Conservation (phyloP, 495 filamentous ascomycete genomes). For the Physcia stellaris region DNA sequence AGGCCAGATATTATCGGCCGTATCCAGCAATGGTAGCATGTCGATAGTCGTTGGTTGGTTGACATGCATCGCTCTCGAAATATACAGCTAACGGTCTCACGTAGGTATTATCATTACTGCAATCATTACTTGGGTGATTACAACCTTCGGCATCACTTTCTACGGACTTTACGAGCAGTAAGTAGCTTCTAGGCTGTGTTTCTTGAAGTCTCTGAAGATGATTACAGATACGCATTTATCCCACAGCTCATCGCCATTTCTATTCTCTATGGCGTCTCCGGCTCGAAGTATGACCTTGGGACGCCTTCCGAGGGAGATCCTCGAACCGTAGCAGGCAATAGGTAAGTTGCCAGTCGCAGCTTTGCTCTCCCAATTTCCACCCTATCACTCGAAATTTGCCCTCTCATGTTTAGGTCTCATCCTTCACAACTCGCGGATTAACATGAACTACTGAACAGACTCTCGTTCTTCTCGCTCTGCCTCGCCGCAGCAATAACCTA, state of each 20-base stretch:
- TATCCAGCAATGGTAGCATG: conserved; percentile 45
- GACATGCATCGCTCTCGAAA: no score
- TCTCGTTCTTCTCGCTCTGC: conserved; percentile 57
- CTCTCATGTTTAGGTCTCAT: no score
- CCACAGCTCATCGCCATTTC: conserved; percentile 51
- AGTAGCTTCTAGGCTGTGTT: conserved; percentile 5
- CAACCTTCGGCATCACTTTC: conserved; percentile 58
- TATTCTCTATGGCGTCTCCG: conserved; percentile 55
- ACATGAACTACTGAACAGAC: conserved; percentile 16
- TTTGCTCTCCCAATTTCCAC: not conserved
- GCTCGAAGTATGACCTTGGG: conserved; percentile 45
- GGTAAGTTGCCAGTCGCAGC: conserved; percentile 15
- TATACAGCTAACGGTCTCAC: no score
- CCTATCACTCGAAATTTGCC: not conserved
- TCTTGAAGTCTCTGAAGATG: no score
- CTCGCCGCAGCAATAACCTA: conserved; percentile 52
- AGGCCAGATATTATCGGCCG: conserved; percentile 62
- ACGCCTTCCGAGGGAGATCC: conserved; percentile 34
- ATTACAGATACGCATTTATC: conserved; percentile 54
- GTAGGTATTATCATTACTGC: conserved; percentile 56
- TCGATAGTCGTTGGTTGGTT: conserved; percentile 54
- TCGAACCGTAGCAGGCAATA: conserved; percentile 42
- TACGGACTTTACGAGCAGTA: conserved; percentile 62
- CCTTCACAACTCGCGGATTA: no score
- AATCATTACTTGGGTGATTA: conserved; percentile 50